Conservation (phyloP, 129 eudicot genomes). For the Daucus carota region DH1_v3.0 NC_030386.2:27754001-27754500, state of each 20-base stretch:
- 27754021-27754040: constrained; percentile 1
- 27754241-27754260: not conserved
- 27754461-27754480: no score
- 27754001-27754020: not conserved
- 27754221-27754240: constrained; percentile 3
- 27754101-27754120: not conserved
- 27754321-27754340: no score
- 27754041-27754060: not conserved
- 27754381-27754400: no score
- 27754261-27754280: not conserved
- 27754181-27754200: not conserved
- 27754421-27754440: no score
- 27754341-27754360: not conserved
- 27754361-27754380: no score
- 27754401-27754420: no score
- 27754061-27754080: not conserved
- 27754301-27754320: not conserved
- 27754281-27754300: not conserved
- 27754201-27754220: not conserved
- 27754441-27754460: no score
- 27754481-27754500: no score
- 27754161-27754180: not conserved
- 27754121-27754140: not conserved
- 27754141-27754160: not conserved
- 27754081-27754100: not conserved